Evolutionary conservation across 1,284 basidiomycete genomes (phyloP).

Genomic region (Tausonia pullulans): DNA sequence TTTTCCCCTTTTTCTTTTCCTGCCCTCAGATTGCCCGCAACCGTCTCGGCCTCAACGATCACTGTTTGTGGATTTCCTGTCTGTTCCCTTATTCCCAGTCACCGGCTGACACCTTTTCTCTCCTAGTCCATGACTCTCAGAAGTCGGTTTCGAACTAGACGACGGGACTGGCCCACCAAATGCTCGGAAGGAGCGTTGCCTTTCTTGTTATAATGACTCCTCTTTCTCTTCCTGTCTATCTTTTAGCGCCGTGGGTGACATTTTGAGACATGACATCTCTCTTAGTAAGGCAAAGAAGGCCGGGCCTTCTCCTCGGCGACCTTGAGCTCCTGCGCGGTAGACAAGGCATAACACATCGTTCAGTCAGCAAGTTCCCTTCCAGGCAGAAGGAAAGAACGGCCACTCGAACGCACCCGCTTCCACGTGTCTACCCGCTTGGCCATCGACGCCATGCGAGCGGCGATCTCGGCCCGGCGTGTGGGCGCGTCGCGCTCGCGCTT

Average conservation of each 20-base stretch:
- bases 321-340: background rate
- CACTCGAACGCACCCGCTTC: conserved; percentile 6
- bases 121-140: no score
- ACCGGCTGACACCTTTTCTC: no score
- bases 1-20: background rate
- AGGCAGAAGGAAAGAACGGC: background rate
- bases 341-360: background rate
- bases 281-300: conserved; percentile 1
- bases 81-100: no score
- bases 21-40: conserved; percentile 73
- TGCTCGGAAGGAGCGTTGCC: no score
- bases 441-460: conserved; percentile 7
- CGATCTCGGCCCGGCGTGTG: background rate
- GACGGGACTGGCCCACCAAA: no score
- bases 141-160: no score
- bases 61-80: background rate
- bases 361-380: background rate
- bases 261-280: background rate
- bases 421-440: conserved; percentile 6
- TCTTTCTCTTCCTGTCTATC: no score
- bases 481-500: background rate
- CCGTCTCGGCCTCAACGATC: conserved; percentile 80
- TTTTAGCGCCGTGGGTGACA: background rate
- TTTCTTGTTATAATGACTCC: no score
- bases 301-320: conserved; percentile 3